Evolutionary conservation across 2,329 filamentous ascomycete genomes (phyloP).

Genomic region (Cytospora piceicola): DNA sequence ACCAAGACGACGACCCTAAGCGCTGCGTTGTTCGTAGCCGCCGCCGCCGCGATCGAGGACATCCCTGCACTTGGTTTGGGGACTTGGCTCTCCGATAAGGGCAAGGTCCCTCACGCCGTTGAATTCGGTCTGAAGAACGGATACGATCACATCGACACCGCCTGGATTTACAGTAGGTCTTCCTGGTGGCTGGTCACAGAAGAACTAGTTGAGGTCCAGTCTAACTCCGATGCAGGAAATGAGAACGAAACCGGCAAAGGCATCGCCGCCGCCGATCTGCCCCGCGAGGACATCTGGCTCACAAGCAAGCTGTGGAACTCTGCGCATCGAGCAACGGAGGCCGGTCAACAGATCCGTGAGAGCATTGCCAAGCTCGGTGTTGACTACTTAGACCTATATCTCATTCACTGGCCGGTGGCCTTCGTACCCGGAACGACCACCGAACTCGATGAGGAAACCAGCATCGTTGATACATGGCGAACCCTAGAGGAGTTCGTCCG

Average conservation of each 20-base stretch:
- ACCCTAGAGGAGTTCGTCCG: conserved; percentile 60
- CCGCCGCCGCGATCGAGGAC: conserved; percentile 20
- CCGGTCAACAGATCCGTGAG: conserved; percentile 50
- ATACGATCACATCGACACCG: conserved; percentile 30
- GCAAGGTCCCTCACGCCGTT: conserved; percentile 27
- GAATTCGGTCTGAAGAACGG: conserved; percentile 28
- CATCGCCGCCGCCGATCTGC: conserved; percentile 51
- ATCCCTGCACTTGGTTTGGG: conserved; percentile 29
- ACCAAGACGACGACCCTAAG: conserved; percentile 1
- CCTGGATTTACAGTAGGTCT: conserved; percentile 29
- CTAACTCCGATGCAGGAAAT: conserved; percentile 38
- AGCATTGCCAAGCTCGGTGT: conserved; percentile 52
- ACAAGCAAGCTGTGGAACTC: conserved; percentile 48
- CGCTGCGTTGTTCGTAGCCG: conserved; percentile 17
- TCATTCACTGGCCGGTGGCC: conserved; percentile 57
- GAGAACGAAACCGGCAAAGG: conserved; percentile 53
- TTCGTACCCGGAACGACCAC: conserved; percentile 39
- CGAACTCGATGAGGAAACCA: conserved; percentile 37
- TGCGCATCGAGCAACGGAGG: conserved; percentile 40
- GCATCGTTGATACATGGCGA: conserved; percentile 54
- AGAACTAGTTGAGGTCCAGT: not conserved
- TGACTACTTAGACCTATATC: conserved; percentile 57
- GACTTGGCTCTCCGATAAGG: conserved; percentile 30
- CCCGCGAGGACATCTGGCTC: conserved; percentile 58
- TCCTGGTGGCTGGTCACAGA: fast-evolving